Percentiles rank a stretch among this genome's conserved stretches.
Conservation (phyloP, 2,329 filamentous ascomycete species). For the Clarireedia homoeocarpa region DNA sequence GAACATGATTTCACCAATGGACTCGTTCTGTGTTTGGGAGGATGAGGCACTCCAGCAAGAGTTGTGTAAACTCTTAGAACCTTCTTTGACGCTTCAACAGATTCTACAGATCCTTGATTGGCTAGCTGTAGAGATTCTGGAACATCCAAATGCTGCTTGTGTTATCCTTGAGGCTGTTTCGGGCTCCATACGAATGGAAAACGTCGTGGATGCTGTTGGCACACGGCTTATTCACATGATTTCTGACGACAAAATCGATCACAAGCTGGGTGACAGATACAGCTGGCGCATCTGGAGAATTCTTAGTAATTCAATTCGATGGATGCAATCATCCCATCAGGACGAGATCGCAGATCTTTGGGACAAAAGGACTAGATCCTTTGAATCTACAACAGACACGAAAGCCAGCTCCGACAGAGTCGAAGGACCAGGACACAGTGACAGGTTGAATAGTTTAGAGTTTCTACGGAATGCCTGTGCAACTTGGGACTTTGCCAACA, state of each 20-base stretch:
- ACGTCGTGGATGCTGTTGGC: conserved; percentile 27
- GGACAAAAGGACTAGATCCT: conserved; percentile 17
- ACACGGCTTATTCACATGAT: conserved; percentile 30
- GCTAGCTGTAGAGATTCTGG: conserved; percentile 23
- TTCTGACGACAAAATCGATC: conserved; percentile 19
- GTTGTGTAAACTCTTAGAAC: conserved; percentile 29
- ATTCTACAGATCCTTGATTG: conserved; percentile 31
- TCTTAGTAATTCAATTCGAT: conserved; percentile 19
- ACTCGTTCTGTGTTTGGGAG: conserved; percentile 27
- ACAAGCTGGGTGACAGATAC: conserved; percentile 21
- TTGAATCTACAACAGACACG: conserved; percentile 8
- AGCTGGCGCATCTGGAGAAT: conserved; percentile 26
- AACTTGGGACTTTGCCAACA: conserved; percentile 17
- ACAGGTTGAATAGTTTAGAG: conserved; percentile 19
- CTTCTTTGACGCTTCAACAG: conserved; percentile 32
- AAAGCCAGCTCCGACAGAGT: background rate
- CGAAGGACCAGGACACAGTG: background rate
- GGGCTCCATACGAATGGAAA: conserved; percentile 30
- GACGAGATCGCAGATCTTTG: conserved; percentile 17
- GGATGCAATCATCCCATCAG: conserved; percentile 14
- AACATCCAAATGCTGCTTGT: conserved; percentile 24
- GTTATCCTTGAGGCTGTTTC: conserved; percentile 34
- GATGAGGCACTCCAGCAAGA: conserved; percentile 23
- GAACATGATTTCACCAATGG: background rate
- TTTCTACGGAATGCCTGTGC: conserved; percentile 22